These are phyloP conservation scores for Blyttiomyces sp. DNA, from an alignment of 371 early-diverging fungal species.

Conservation along the genomic window DNA sequence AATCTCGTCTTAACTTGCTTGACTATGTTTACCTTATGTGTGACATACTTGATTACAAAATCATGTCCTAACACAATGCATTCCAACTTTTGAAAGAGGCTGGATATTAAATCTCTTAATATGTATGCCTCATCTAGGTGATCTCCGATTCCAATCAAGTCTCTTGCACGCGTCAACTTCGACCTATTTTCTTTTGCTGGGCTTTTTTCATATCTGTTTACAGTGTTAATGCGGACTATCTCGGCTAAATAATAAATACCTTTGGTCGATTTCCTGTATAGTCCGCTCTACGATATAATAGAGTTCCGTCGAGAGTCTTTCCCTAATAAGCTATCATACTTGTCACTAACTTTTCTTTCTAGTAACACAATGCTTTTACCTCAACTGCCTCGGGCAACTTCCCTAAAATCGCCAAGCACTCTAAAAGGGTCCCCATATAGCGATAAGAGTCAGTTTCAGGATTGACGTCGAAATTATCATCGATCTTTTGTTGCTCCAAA, in stretches of 20 bases:
- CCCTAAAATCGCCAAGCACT: slow-evolving; percentile 72
- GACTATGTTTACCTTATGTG: too few species aligned
- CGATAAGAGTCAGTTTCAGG: slow-evolving; percentile 89
- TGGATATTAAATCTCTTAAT: slow-evolving; percentile 76
- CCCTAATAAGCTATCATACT: slow-evolving; percentile 43
- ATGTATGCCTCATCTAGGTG: slow-evolving; percentile 63
- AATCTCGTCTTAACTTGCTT: slow-evolving; percentile 25
- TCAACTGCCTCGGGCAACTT: slow-evolving; percentile 66
- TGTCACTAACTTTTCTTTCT: background rate
- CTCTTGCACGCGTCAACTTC: too few species aligned
- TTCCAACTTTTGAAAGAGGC: slow-evolving; percentile 78
- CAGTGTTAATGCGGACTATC: background rate
- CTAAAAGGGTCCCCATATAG: slow-evolving; percentile 83
- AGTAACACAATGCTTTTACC: background rate
- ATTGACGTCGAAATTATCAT: slow-evolving; percentile 57
- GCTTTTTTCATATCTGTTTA: too few species aligned
- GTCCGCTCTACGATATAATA: slow-evolving; percentile 85
- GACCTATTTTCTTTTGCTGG: too few species aligned
- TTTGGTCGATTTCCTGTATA: slow-evolving; percentile 78
- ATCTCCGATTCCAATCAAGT: slow-evolving; percentile 43
- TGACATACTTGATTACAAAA: slow-evolving; percentile 61
- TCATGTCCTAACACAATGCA: slow-evolving; percentile 78
- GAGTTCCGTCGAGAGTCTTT: slow-evolving; percentile 75
- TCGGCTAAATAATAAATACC: slow-evolving; percentile 37
- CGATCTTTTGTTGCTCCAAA: background rate